Base-by-base conservation (phyloP, 192 early-diverging fungal genomes). In the Jimgerdemannia lactiflua region DNA sequence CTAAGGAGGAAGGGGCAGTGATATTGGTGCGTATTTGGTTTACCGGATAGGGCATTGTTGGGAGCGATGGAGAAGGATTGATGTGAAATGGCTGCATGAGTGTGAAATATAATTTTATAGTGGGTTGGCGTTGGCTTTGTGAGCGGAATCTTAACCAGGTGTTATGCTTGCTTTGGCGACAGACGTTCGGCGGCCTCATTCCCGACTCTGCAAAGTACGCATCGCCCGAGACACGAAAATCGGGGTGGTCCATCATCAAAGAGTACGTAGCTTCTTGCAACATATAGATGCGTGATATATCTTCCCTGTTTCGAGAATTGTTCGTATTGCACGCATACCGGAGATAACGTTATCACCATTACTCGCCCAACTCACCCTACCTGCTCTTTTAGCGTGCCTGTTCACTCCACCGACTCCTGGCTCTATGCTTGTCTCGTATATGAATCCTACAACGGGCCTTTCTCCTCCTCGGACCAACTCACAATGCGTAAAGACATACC, bases 391-490 rank as follows among this genome's bases (percentile, higher is more conserved):
- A 76, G 81, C 40, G 54, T 83, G 49, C 81, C 81, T 43, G 68
- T 63, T 18, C 65, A 65, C 19, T 86, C 93, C 4, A 85, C 92
- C 42, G 97, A 98, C 79, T 88, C 92, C 0, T 98, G 93, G 92
- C 89, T 88, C 29, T 89, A 92, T 71, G 96, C 92, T 3, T 91
- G 87, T 67, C 81, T 99, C 67, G 87, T 97, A n/a, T 89, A 93
- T 75, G 92, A 95, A 75, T 82, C 89, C 29, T 97, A 91, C 80
- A 96, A 96, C 69, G 90, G 90, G 9, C 70, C 64, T 39, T 86
- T 90, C 42, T 74, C 78, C 4, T 77, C 83, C 3, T 66, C 85
- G 1, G 86, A 88, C 29, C 88, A 91, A 75, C 65, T 90, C 7
- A 49, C 74, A 3, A 78, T 78, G 40, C 78, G 83, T 43, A 86